Evolutionary conservation across 176 grass and related monocot genomes (phyloP), one percentile per base, ranked within the genome.

Genomic region (Guadua angustifolia): DNA sequence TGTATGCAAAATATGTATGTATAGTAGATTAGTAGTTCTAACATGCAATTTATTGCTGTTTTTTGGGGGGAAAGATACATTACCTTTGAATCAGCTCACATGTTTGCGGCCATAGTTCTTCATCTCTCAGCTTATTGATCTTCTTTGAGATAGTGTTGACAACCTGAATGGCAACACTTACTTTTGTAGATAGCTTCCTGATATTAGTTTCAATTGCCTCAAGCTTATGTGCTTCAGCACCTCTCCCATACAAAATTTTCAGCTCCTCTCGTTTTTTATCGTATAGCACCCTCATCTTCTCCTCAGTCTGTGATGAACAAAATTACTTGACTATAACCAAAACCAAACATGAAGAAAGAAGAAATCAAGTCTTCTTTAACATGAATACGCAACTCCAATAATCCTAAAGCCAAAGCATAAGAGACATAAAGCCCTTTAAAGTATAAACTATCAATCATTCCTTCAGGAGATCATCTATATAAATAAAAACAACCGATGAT

Each of bases 121-220:
- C 82, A 84, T 97, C 94, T 77, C 94, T 91, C 39, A 94, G 47
- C 32, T 84, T 84, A 88, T 86, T 81, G 15, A 94, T 94, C 66
- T 84, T 90, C 12, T 74, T 84, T 25, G 94, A 92, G 22, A 88
- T 88, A 53, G 67, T 78, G n/a, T 56, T 71, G n/a, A 97, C 59
- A 71, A 89, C 29, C 44, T 92, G 82, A 39, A 92, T 82, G 33
- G 82, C 86, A 78, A 97, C 49, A 18, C 57, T 90, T 33, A 92
- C 72, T 66, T 83, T 89, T 79, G 82, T 88, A 17, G 84, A 88
- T 61, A 94, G 29, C 83, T 86, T 89, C 83, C 82, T 90, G 43
- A 70, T 89, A 42, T 12, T 38, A 73, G 57, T 86, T 88, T 83
- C 61, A 59, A 22, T 51, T 42, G 71, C 69, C 50, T 97, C 81